Evolutionary conservation across 345 rosid genomes (phyloP), one percentile per base, ranked within the genome.

Genomic region (Aquilaria yunnanensis): DNA sequence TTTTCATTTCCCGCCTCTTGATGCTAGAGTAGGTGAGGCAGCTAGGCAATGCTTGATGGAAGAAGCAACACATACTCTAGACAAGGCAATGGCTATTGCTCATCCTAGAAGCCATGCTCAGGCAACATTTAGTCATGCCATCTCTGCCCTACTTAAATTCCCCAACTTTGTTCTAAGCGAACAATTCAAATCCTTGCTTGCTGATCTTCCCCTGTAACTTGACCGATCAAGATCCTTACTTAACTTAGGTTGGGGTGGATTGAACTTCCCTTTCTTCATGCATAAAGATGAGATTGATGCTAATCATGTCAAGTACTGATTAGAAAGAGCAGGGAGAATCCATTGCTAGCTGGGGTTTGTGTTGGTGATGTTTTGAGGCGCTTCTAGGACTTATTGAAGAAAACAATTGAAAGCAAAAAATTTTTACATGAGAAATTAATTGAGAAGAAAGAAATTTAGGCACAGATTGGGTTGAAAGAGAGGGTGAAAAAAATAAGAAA

Each of bases 1-100:
- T 47, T 32, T n/a, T 33, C 12, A 41, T 65, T 46, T 33, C 23
- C 48, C 79, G 72, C 78, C 70, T 75, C 72, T 37, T 37, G 43
- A 88, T 85, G 91, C 92, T 86, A 54, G 77, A 87, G 81, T 80
- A 83, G 73, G 87, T 83, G 13, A 64, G 10, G 60, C 69, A 46
- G 91, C 87, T 12, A 77, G 88, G 62, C 87, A 81, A 78, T 83
- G 80, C 72, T 67, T 88, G 63, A 85, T 89, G 2, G 87, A 81
- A 0, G 95, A 83, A 56, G 80, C 91, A 30, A 85, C 83, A 50
- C 85, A 80, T 75, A 84, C 78, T 5, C 57, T 88, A 5, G 85
- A 81, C 32, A 91, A 88, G 5, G 89, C 95, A 0, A 85, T 83
- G 5, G 65, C 76, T 41, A 84, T 88, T 13, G 95, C 95, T 61